phyloP scores from a whole-genome alignment of 768 basidiomycete species.

The Lyophyllum semitale region DNA sequence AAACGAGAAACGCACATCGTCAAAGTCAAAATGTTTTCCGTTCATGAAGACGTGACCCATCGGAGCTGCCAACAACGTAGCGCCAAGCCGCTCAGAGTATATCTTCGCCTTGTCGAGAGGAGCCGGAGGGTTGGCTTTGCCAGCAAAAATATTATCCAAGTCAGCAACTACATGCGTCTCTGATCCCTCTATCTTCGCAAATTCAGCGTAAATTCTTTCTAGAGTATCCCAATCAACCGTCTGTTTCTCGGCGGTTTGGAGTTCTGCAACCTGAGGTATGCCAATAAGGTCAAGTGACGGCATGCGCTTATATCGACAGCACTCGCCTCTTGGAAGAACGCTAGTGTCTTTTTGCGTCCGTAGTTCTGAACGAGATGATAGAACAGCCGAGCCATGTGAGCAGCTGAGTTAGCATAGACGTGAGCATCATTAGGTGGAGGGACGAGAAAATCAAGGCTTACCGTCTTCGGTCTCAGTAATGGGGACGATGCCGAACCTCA shows the following conservation, averaged over 20 bases:
- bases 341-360: slow-evolving; percentile 64
- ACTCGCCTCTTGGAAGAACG: slow-evolving; percentile 57
- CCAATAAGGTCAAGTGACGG: neutral
- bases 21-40: slow-evolving; percentile 73
- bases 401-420: slow-evolving; percentile 37
- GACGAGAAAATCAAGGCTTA: slow-evolving; percentile 14
- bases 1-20: slow-evolving; percentile 58
- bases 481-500: slow-evolving; percentile 88
- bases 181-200: slow-evolving; percentile 30
- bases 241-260: slow-evolving; percentile 29
- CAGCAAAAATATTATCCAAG: slow-evolving; percentile 42
- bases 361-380: slow-evolving; percentile 65
- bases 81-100: slow-evolving; percentile 63
- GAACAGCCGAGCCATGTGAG: slow-evolving; percentile 72
- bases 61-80: slow-evolving; percentile 35
- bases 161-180: slow-evolving; percentile 27
- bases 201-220: slow-evolving; percentile 35
- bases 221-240: slow-evolving; percentile 43
- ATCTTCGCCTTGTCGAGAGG: slow-evolving; percentile 44
- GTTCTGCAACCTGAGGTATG: slow-evolving; percentile 37
- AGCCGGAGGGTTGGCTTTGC: slow-evolving; percentile 27
- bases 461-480: slow-evolving; percentile 54
- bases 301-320: neutral
- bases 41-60: slow-evolving; percentile 84
- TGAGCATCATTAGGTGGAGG: neutral